Evolutionary conservation across 768 basidiomycete genomes (phyloP).

Genomic region (Calocybe gangraenosa): DNA sequence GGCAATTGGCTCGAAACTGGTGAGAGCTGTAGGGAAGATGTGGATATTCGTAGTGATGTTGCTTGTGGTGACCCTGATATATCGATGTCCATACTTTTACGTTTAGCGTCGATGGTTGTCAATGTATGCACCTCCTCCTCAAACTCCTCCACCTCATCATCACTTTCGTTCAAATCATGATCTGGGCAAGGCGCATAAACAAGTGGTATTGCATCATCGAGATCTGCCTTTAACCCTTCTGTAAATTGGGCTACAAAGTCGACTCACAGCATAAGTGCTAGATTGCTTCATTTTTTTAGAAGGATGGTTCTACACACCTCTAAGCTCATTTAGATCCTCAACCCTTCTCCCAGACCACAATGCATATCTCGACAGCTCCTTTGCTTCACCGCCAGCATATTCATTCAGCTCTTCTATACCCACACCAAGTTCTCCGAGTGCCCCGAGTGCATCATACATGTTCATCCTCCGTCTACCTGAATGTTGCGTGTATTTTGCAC

Average conservation of each 20-base stretch:
- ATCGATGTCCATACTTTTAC: constrained; percentile 26
- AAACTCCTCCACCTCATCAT: constrained; percentile 26
- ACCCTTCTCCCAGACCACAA: constrained; percentile 57
- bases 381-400: constrained; percentile 62
- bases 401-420: constrained; percentile 65
- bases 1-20: constrained; percentile 57
- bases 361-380: constrained; percentile 66
- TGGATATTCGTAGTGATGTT: constrained; percentile 21
- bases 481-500: constrained; percentile 71
- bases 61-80: constrained; percentile 1
- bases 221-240: constrained; percentile 52
- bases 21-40: constrained; percentile 47
- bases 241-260: constrained; percentile 50
- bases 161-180: constrained; percentile 26
- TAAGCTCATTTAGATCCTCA: constrained; percentile 72
- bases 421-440: constrained; percentile 74
- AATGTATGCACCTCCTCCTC: constrained; percentile 21
- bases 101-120: constrained; percentile 8
- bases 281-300: too few relatives aligned
- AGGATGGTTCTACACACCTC: constrained; percentile 41
- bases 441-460: constrained; percentile 56
- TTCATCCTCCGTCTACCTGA: constrained; percentile 61
- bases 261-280: constrained; percentile 19
- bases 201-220: constrained; percentile 53
- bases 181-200: constrained; percentile 35